Evolutionary conservation across 1,139 yeast species (phyloP).

Genomic region (Geotrichum bryndzae): DNA sequence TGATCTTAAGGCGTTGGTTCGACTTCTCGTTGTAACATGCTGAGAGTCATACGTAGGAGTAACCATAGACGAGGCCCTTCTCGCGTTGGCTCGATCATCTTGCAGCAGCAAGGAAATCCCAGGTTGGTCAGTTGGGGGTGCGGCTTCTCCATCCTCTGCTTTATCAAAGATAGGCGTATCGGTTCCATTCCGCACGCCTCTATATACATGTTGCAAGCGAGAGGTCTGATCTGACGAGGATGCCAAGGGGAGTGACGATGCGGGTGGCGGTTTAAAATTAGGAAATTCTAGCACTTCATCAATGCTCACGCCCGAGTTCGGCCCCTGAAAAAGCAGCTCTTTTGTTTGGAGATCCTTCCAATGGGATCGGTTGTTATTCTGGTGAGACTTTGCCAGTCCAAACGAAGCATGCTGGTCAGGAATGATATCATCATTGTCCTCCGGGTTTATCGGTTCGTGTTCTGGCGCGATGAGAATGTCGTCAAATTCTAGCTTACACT

Average conservation of each 20-base stretch:
- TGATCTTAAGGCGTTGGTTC: constrained; percentile 8
- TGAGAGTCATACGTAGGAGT: constrained; percentile 6
- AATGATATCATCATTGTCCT: constrained; percentile 34
- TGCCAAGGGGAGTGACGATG: not conserved
- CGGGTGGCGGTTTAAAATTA: constrained; percentile 1
- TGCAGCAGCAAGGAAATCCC: not conserved
- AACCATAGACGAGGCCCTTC: constrained; percentile 5
- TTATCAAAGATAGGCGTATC: constrained; percentile 1
- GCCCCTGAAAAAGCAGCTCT: constrained; percentile 25
- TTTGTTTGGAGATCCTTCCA: constrained; percentile 35
- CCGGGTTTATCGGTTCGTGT: constrained; percentile 32
- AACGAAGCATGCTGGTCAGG: constrained; percentile 30
- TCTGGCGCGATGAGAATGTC: constrained; percentile 32
- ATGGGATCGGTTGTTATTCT: constrained; percentile 25
- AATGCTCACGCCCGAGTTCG: constrained; percentile 18
- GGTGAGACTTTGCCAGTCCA: constrained; percentile 23
- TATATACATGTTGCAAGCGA: not conserved
- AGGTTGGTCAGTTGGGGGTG: not conserved
- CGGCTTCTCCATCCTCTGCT: not conserved
- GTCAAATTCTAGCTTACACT: constrained; percentile 33
- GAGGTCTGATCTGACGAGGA: not conserved
- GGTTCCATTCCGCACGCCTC: not conserved
- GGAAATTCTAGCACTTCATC: constrained; percentile 13
- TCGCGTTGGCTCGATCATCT: constrained; percentile 8
- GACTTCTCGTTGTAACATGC: constrained; percentile 6